Evolutionary conservation across 306 rosid genomes (phyloP), one percentile per base, ranked within the genome.

Genomic region (Prunus salicina): DNA sequence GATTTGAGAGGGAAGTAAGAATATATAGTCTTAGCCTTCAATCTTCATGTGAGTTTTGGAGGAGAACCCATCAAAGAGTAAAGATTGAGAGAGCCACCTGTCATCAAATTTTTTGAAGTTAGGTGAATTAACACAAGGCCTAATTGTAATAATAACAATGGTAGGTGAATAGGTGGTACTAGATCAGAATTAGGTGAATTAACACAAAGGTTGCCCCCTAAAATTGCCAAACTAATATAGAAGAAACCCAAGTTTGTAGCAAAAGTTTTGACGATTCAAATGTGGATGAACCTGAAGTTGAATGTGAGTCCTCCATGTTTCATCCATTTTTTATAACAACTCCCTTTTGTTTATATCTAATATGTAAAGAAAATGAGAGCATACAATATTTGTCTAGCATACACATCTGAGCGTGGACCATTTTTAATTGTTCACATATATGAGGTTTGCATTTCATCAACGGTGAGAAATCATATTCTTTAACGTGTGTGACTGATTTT

Each of bases 261-360:
- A 78, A 24, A 60, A 67, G 64, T 28, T 46, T 58, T 52, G 7
- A n/a, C 38, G 25, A 41, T 52, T 71, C 28, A 51, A 51, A 51
- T 27, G 11, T 38, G 47, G 60, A 72, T 41, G 28, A 80, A 75
- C 46, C 58, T 32, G 18, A 79, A 55, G 12, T n/a, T 5, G 60
- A 55, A 8, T 66, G 63, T 73, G 79, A 83, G 87, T 74, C 38
- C 74, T 46, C 20, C 20, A 30, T 16, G 67, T 71, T 71, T 72
- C 12, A 57, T 69, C 56, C 69, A 64, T 65, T 46, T 68, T 67
- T 77, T 46, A 82, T 61, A 64, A 78, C 12, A 80, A 58, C 43
- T 6, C 43, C 43, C 43, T 38, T 38, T 38, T 38, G 43, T 38
- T 38, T 38, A 38, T 38, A 6, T 38, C 0, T 32, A 5, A 5